These are phyloP conservation scores for Solidago caesia DNA, from an alignment of 129 eudicot genomes.

Conservation along the genomic window DNA sequence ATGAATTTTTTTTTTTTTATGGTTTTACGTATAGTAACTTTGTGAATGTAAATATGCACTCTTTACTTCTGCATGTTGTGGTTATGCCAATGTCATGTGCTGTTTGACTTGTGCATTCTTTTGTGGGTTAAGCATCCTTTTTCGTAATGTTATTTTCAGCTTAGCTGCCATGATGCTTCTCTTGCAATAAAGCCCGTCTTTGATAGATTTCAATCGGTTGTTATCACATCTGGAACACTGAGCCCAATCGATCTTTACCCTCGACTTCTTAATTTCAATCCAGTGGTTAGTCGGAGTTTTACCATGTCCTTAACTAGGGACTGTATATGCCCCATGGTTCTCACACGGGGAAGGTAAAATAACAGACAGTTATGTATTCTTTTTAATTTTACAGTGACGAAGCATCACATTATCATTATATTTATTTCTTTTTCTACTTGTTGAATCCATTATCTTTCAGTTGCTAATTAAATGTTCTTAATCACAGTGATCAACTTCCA, in stretches of 20 bases:
- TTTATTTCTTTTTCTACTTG: background rate
- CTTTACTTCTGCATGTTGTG: background rate
- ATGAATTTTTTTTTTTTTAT: background rate
- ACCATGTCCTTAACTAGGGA: constrained; percentile 98
- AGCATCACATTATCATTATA: too few relatives aligned
- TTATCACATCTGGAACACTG: constrained; percentile 95
- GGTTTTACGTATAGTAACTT: background rate
- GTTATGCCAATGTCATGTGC: background rate
- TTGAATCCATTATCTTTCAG: background rate
- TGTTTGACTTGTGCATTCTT: constrained; percentile 7
- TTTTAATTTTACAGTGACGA: background rate
- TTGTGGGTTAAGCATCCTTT: constrained; percentile 6
- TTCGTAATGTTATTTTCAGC: constrained; percentile 48
- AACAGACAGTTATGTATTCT: background rate
- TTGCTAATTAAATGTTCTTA: background rate
- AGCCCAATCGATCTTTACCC: constrained; percentile 98
- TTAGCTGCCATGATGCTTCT: constrained; percentile 98
- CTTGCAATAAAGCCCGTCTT: constrained; percentile 98
- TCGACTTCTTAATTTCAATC: constrained; percentile 93
- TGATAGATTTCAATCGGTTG: constrained; percentile 94
- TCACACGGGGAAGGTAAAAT: constrained; percentile 90
- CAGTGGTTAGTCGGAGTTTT: constrained; percentile 96
- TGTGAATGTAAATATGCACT: background rate
- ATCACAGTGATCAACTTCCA: constrained; percentile 92
- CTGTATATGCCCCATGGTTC: constrained; percentile 99